These are phyloP conservation scores for Naganishia kalamii DNA, from an alignment of 768 basidiomycete genomes.

Conservation along the genomic window DNA sequence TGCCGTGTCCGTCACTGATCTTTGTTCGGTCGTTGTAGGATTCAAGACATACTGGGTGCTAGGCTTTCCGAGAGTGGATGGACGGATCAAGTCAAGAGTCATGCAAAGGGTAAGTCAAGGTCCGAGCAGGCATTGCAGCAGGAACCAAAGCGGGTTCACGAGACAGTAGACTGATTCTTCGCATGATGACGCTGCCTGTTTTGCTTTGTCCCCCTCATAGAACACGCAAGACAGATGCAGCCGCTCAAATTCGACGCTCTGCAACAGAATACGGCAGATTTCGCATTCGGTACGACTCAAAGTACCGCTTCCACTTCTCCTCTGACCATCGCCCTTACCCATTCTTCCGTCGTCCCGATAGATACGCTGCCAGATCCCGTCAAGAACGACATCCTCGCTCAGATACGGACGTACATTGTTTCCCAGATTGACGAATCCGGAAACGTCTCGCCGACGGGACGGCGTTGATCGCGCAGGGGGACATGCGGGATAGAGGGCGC, in stretches of 20 bases:
- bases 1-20: neutral
- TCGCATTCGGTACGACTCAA: neutral
- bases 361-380: constrained; percentile 16
- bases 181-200: neutral
- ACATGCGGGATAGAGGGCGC: neutral
- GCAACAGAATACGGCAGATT: constrained; percentile 14
- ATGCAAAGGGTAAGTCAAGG: constrained; percentile 13
- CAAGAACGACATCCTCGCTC: constrained; percentile 6
- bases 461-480: neutral
- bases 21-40: neutral
- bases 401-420: constrained; percentile 3
- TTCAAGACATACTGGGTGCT: neutral
- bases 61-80: constrained; percentile 19
- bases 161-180: no score
- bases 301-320: neutral
- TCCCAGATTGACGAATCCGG: neutral
- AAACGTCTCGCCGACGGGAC: neutral
- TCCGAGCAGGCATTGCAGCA: neutral
- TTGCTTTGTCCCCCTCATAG: neutral
- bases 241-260: constrained; percentile 14
- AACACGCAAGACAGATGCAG: constrained; percentile 18
- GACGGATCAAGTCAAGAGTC: constrained; percentile 16
- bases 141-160: no score
- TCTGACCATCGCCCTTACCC: neutral
- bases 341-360: neutral